Conservation (phyloP, 192 early-diverging fungal genomes). For the Linderina pennispora region DNA sequence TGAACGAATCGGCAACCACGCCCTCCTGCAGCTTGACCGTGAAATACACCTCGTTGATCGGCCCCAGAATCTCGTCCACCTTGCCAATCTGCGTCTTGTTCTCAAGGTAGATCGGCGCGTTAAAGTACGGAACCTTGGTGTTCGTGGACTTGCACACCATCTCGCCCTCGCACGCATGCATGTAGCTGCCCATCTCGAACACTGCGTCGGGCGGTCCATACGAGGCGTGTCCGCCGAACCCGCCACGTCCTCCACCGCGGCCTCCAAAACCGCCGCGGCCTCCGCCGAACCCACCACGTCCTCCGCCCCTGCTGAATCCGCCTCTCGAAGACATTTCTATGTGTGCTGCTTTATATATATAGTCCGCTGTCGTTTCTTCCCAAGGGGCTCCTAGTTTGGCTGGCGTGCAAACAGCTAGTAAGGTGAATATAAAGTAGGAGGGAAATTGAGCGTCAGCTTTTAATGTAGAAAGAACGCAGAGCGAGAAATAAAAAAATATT, state of each 20-base stretch:
- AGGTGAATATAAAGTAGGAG: too few relatives aligned
- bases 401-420: too few relatives aligned
- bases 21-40: slow-evolving; percentile 95
- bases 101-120: slow-evolving; percentile 95
- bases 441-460: too few relatives aligned
- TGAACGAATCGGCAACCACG: slow-evolving; percentile 88
- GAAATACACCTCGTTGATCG: slow-evolving; percentile 96
- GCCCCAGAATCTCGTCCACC: slow-evolving; percentile 97
- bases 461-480: too few relatives aligned
- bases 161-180: slow-evolving; percentile 96
- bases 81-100: slow-evolving; percentile 99
- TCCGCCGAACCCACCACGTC: slow-evolving; percentile 26
- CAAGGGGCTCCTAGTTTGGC: too few relatives aligned
- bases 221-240: slow-evolving; percentile 36
- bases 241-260: slow-evolving; percentile 46
- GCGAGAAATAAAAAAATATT: too few relatives aligned
- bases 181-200: slow-evolving; percentile 77
- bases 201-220: slow-evolving; percentile 74
- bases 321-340: too few relatives aligned
- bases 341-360: too few relatives aligned
- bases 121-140: slow-evolving; percentile 96
- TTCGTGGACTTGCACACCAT: slow-evolving; percentile 92
- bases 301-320: slow-evolving; percentile 28
- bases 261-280: slow-evolving; percentile 21
- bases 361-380: too few relatives aligned